These are phyloP conservation scores for Alternaria dauci DNA, from an alignment of 2,329 filamentous ascomycete species.

Conservation along the genomic window DNA sequence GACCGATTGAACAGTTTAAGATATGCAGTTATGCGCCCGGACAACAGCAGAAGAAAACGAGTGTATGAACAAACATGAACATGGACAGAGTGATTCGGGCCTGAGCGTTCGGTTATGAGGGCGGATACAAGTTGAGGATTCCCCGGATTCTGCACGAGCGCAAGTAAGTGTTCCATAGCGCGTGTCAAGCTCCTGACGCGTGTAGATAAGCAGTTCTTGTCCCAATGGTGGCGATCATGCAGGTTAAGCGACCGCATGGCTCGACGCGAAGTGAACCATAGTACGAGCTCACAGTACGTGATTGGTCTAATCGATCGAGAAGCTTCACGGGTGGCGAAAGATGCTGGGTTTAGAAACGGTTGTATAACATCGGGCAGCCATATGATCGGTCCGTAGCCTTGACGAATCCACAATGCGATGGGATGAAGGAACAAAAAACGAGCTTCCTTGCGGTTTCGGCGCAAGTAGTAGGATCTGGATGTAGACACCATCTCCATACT, in stretches of 20 bases:
- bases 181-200: constrained; percentile 23
- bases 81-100: constrained; percentile 7
- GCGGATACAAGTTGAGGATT: constrained; percentile 21
- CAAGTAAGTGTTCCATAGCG: constrained; percentile 21
- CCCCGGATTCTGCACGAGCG: constrained; percentile 31
- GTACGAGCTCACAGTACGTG: background rate
- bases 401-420: constrained; percentile 8
- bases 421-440: constrained; percentile 5
- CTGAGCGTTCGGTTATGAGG: constrained; percentile 18
- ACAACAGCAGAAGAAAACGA: constrained; percentile 13
- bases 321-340: constrained; percentile 1
- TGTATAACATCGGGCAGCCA: constrained; percentile 12
- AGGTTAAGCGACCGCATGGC: constrained; percentile 11
- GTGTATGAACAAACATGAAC: constrained; percentile 17
- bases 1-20: constrained; percentile 5
- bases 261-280: constrained; percentile 14
- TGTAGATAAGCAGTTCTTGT: constrained; percentile 21
- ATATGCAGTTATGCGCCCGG: constrained; percentile 9
- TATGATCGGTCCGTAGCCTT: constrained; percentile 12
- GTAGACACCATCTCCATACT: constrained; percentile 4
- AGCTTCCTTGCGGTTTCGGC: constrained; percentile 9
- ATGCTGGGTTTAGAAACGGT: constrained; percentile 20
- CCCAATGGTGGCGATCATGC: constrained; percentile 22
- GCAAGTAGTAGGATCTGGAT: constrained; percentile 12
- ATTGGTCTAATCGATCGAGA: constrained; percentile 3